Evolutionary conservation across 192 early-diverging fungal genomes (phyloP).

Genomic region (Umbelopsis isabellina): DNA sequence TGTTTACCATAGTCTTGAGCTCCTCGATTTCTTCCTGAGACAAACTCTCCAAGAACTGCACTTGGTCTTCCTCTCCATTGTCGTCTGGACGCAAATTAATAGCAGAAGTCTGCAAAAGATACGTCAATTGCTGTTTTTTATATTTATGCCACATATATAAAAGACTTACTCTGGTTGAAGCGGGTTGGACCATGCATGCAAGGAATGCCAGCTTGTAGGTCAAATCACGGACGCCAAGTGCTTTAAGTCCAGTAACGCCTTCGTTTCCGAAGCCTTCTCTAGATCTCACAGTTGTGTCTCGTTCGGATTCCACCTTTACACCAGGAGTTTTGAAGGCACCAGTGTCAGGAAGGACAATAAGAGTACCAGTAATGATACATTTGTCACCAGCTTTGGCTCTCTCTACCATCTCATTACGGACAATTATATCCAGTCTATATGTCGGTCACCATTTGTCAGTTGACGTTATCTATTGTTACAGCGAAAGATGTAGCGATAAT

Average conservation of each 20-base stretch:
- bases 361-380: conserved; percentile 83
- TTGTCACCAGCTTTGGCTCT: conserved; percentile 95
- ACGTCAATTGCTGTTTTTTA: conserved; percentile 16
- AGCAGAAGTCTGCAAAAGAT: conserved; percentile 31
- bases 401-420: conserved; percentile 93
- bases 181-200: conserved; percentile 76
- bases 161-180: conserved; percentile 43
- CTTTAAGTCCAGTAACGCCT: conserved; percentile 84
- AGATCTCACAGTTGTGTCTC: conserved; percentile 49
- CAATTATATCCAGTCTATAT: conserved; percentile 86
- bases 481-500: not conserved
- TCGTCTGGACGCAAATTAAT: conserved; percentile 61
- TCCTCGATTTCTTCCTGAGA: conserved; percentile 77
- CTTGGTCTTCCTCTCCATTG: conserved; percentile 65
- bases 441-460: not conserved
- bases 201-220: conserved; percentile 94
- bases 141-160: not conserved
- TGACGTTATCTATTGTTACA: not conserved
- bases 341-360: conserved; percentile 93
- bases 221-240: conserved; percentile 88
- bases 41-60: conserved; percentile 64
- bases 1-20: conserved; percentile 67
- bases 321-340: conserved; percentile 78
- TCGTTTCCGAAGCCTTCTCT: conserved; percentile 67
- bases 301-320: conserved; percentile 56